Evolutionary conservation across 441 rosid genomes (phyloP), one percentile per base, ranked within the genome.

Genomic region (Sinapis alba): DNA sequence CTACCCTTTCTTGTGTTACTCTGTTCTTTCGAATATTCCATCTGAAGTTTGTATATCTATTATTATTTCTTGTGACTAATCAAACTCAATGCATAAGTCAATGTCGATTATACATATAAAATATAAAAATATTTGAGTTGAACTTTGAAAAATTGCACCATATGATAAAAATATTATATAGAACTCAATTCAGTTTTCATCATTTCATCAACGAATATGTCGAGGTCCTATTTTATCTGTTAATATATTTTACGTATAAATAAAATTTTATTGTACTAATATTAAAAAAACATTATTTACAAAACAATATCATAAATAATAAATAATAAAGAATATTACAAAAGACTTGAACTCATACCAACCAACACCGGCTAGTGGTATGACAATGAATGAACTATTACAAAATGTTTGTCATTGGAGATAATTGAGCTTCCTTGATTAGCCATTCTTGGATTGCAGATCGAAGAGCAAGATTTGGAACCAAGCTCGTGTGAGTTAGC

Each of bases 391-490:
- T 2, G 41, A 36, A 36, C 41, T 36, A 36, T 10, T 10, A 38
- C 45, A 38, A 38, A 23, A 32, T 32, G 36, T 32, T 32, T 7
- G 2, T 7, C 38, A 32, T 2, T 32, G 12, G 38, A 32, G 38
- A 32, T 32, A 11, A 8, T 7, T 4, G 51, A 65, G 21, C 13
- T 21, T 47, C 73, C 79, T 70, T 80, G 86, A 62, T n/a, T n/a
- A 69, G 69, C 96, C 90, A 87, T 63, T 90, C 92, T 80, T 88
- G 91, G 70, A 94, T 88, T 1, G 93, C 89, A 10, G 96, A 92
- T 50, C 97, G 93, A 65, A 88, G 91, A 6, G 94, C 96, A 23
- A 26, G 93, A 83, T 91, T 94, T 43, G 92, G 96, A 66, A 94
- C 86, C 11, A 91, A 82, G 80, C 86, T 82, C 23, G 50, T 36